Percentiles rank a stretch among this genome's conserved stretches.
These are phyloP conservation scores for Buxus sempervirens DNA, from an alignment of 164 flowering plant genomes.

Conservation along the genomic window DNA sequence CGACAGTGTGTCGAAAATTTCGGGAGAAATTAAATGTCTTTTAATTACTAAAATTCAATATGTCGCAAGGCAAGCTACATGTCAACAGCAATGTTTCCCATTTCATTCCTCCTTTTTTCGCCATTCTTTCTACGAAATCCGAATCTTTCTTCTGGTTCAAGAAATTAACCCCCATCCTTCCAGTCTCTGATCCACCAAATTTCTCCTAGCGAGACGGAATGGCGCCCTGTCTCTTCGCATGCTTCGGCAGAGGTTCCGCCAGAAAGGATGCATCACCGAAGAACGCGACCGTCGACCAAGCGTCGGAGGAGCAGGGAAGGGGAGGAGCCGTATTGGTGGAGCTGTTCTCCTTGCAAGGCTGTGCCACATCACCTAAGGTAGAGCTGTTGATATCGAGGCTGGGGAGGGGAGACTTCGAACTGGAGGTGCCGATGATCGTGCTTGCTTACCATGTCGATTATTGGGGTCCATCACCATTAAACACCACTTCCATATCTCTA, in stretches of 20 bases:
- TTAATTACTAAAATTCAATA: too few relatives aligned
- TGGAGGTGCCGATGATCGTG: constrained; percentile 47
- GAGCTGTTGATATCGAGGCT: constrained; percentile 72
- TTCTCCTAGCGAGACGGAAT: constrained; percentile 21
- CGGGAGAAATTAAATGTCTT: too few relatives aligned
- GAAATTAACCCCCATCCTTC: too few relatives aligned
- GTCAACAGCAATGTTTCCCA: background rate
- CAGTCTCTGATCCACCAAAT: background rate
- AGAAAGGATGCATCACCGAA: constrained; percentile 2
- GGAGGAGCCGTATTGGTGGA: constrained; percentile 68
- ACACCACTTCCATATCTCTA: too few relatives aligned
- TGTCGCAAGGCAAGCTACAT: too few relatives aligned
- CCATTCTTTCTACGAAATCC: constrained; percentile 4
- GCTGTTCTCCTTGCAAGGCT: constrained; percentile 91
- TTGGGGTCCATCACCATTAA: too few relatives aligned
- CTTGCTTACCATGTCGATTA: constrained; percentile 86
- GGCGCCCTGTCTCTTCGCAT: constrained; percentile 56
- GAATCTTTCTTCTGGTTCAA: too few relatives aligned
- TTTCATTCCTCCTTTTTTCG: background rate
- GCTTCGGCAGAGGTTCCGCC: constrained; percentile 43
- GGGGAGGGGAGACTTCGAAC: constrained; percentile 70
- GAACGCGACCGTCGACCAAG: constrained; percentile 28
- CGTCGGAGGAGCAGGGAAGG: constrained; percentile 43
- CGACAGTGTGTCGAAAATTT: too few relatives aligned
- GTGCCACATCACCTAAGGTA: constrained; percentile 78